Base-by-base conservation (phyloP, 2,329 filamentous ascomycete species). In the Xylaria sp. region DNA sequence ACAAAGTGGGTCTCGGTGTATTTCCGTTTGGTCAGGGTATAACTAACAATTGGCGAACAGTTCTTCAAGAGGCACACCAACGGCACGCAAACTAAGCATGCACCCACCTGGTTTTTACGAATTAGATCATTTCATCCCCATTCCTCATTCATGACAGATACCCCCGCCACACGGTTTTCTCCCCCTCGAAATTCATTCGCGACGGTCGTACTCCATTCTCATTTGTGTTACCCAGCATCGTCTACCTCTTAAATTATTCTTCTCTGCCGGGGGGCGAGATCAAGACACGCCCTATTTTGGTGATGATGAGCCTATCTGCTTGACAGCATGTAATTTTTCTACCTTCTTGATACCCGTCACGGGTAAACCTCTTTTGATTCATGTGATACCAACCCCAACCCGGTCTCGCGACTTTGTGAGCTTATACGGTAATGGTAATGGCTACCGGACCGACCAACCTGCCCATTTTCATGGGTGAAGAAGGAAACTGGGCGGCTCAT, bases 1-100 rank as follows among this genome's bases (percentile, higher is more conserved):
- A 62, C 80, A 83, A 58, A 82, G 87, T 89, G 79, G 83, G 86
- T 83, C 26, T 48, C 49, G 3, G 2, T 83, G 23, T 46, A 51
- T 26, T 17, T 7, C 26, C 20, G 20, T 53, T 20, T 5, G 28
- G 1, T 23, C 17, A 2, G 23, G 28, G 31, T 17, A 33, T 4
- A 59, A 66, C 79, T 81, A 69, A 82, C 73, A 7, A 28, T 28
- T 17, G 40, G 11, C n/a, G 23, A 23, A 10, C 53, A 84, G 83
- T 78, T 72, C 81, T 84, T 17, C 79, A 81, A 77, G 80, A 83
- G 59, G 82, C 82, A 20, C 80, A 83, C 64, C 76, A 79, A 63
- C 77, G 62, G 59, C 80, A 83, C 67, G 75, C 70, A 13, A 77
- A 78, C 63, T 81, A 74, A 74, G 67, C 40, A 53, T 49, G 33